Evolutionary conservation across 495 filamentous ascomycete species (phyloP), one percentile per base, ranked within the genome.

Genomic region (Lasiosphaeriaceae sp.): DNA sequence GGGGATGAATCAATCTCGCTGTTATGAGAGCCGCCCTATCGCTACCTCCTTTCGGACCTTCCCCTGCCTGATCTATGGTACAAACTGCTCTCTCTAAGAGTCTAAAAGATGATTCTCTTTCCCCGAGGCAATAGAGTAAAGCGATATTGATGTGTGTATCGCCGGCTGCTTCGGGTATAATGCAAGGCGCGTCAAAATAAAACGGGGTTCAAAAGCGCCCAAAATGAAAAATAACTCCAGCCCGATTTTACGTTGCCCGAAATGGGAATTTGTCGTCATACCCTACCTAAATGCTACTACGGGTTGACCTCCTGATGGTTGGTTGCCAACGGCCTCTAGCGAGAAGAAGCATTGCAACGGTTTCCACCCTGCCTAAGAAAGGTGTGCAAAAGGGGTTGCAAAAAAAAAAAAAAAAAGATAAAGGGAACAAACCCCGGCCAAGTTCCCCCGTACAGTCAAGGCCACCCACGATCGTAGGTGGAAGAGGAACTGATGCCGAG

Each of bases 191-290:
- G 21, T 46, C 48, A 53, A 51, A 39, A 24, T 11, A 52, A 6
- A 43, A 37, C 26, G 9, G 9, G 26, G 26, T 3, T 3, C 26
- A 9, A 31, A 31, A 31, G 26, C 26, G 26, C 26, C 26, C 26
- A 53, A 57, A 48, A 54, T 34, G 7, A 14, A 54, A 45, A 20
- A 49, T 20, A 48, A 41, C 2, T 44, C 51, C 54, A 47, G 26
- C 22, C 34, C 19, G 44, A 31, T 20, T 54, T 51, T 26, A 21
- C 12, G 20, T 22, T 29, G 4, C 4, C 26, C 52, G 19, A 65
- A 48, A 24, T 29, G 9, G 3, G 26, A 31, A 9, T 31, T 31
- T 31, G 4, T 31, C 26, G 9, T 31, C 26, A 31, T 31, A 31
- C 26, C 26, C 26, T 31, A 31, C 26, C 26, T 31, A 31, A 31